Evolutionary conservation across 768 basidiomycete genomes (phyloP), one percentile per base, ranked within the genome.

Genomic region (Krasilnikovozyma curviuscula): DNA sequence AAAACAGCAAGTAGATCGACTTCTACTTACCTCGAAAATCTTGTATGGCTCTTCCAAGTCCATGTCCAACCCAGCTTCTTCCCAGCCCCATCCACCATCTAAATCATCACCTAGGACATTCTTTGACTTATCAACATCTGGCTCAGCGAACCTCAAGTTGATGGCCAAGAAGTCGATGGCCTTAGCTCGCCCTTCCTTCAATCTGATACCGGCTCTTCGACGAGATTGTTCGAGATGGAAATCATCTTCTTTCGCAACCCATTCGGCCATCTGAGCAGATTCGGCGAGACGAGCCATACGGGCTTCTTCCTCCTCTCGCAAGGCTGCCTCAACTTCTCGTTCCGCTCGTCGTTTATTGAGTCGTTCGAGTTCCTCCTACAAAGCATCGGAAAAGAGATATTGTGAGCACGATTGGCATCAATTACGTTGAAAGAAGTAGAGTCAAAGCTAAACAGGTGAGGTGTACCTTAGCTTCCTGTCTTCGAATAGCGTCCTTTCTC

Each of bases 21-120:
- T n/a, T n/a, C 21, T 3, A 69, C 81, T 53, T 62, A 88, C 89
- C 54, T 93, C 85, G 54, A 97, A 79, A 55, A 98, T 97, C 57
- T 82, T 83, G 68, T 97, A 98, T 1, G 93, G 93, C 61, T 98
- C 93, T 55, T 98, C 93, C 38, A 97, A 72, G 62, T 98, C 93
- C 58, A 97, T 93, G 65, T 98, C 93, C 43, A 98, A 71, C 24
- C 85, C 88, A 38, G 80, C 75, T 49, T 84, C 84, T 21, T 88
- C 88, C 50, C 77, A 72, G 29, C 72, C 73, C 31, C 69, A 66
- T 12, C 68, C 69, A 41, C 75, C 73, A 7, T 76, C 76, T 3
- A 81, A 78, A n/a, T 77, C 73, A 28, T 78, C 73, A 14, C 67
- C 68, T 24, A 43, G 70, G 19, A 75, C 77, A 21, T 63, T 59